Percentiles rank a stretch among this genome's conserved stretches.
phyloP scores from a whole-genome alignment of 352 stramenopile genomes.

The Phytophthora ohioensis region DNA sequence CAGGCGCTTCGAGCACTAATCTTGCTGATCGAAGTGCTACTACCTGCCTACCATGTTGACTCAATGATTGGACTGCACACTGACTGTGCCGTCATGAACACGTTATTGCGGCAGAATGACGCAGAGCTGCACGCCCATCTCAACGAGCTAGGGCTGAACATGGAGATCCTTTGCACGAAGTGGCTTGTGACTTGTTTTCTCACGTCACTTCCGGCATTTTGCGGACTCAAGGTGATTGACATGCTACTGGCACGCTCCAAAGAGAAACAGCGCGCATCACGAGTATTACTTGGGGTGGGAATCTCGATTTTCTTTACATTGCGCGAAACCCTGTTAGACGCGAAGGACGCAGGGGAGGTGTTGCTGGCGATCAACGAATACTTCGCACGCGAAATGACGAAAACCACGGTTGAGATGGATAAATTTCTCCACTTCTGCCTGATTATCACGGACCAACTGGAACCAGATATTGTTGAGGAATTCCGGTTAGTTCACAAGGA shows the following conservation, averaged over 20 bases:
- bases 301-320: slow-evolving; percentile 85
- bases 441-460: slow-evolving; percentile 75
- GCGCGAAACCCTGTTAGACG: slow-evolving; percentile 61
- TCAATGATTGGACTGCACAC: slow-evolving; percentile 88
- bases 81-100: slow-evolving; percentile 86
- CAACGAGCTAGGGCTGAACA: slow-evolving; percentile 81
- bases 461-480: slow-evolving; percentile 75
- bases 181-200: slow-evolving; percentile 91
- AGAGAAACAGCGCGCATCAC: slow-evolving; percentile 73
- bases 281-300: slow-evolving; percentile 74
- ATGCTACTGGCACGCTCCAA: slow-evolving; percentile 73
- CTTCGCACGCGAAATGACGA: slow-evolving; percentile 74
- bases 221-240: slow-evolving; percentile 81
- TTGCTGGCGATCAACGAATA: slow-evolving; percentile 84
- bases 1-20: slow-evolving; percentile 67
- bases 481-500: slow-evolving; percentile 82
- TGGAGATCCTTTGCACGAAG: slow-evolving; percentile 90
- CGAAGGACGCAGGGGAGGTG: slow-evolving; percentile 83
- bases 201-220: slow-evolving; percentile 75
- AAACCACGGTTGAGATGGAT: slow-evolving; percentile 76
- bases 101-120: slow-evolving; percentile 81
- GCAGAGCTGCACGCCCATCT: slow-evolving; percentile 74
- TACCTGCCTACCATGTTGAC: slow-evolving; percentile 85
- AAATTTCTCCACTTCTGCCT: slow-evolving; percentile 71
- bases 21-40: slow-evolving; percentile 76